phyloP scores from a whole-genome alignment of 352 stramenopile species.

The Phytophthora pistaciae region DNA sequence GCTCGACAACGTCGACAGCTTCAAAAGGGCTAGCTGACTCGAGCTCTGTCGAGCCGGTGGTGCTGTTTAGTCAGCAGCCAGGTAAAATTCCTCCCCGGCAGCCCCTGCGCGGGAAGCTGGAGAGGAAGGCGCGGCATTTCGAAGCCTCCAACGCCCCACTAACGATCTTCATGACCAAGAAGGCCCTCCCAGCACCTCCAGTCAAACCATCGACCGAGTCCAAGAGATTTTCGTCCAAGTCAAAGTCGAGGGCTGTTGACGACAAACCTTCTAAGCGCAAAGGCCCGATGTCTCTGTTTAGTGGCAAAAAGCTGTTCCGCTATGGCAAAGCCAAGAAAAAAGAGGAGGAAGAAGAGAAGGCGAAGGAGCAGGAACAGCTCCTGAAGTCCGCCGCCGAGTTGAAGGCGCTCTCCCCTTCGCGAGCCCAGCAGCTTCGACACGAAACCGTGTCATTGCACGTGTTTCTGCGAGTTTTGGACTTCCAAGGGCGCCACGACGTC shows the following conservation, averaged over 20 bases:
- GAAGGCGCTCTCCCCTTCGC: slow-evolving; percentile 31
- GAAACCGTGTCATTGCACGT: slow-evolving; percentile 38
- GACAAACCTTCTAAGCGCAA: slow-evolving; percentile 19
- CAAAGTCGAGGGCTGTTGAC: neutral
- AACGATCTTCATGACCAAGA: slow-evolving; percentile 42
- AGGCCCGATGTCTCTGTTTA: slow-evolving; percentile 22
- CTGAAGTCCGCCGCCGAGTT: slow-evolving; percentile 10
- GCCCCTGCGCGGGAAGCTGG: slow-evolving; percentile 34
- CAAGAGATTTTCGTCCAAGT: neutral
- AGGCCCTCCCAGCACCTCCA: slow-evolving; percentile 13
- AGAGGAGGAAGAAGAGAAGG: slow-evolving; percentile 18
- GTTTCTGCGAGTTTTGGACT: slow-evolving; percentile 38
- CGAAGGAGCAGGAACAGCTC: slow-evolving; percentile 14
- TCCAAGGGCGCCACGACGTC: slow-evolving; percentile 28
- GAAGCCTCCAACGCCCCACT: slow-evolving; percentile 22
- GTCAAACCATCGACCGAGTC: neutral
- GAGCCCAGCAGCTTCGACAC: slow-evolving; percentile 25
- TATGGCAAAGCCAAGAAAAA: slow-evolving; percentile 39
- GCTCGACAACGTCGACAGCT: neutral
- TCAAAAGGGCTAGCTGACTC: neutral
- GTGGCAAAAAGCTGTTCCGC: slow-evolving; percentile 34
- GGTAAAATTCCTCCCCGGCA: slow-evolving; percentile 31
- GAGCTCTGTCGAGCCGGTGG: neutral
- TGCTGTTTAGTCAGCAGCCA: slow-evolving; percentile 44
- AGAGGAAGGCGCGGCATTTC: slow-evolving; percentile 50